Evolutionary conservation across 306 rosid species (phyloP).

Genomic region (Trifolium fragiferum): DNA sequence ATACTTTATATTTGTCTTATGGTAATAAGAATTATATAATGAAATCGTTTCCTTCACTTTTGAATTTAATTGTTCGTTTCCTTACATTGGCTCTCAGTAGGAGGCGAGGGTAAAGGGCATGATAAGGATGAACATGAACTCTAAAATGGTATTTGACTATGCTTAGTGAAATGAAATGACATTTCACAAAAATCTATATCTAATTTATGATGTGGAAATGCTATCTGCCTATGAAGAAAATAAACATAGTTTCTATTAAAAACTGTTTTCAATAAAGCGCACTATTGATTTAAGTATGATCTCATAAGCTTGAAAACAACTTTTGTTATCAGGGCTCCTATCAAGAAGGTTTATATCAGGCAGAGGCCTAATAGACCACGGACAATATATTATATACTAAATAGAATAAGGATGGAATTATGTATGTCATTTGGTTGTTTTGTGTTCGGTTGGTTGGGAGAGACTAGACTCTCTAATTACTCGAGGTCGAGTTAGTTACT

Average conservation of each 20-base stretch:
- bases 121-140: constrained; percentile 8
- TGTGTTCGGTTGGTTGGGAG: too few relatives aligned
- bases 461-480: too few relatives aligned
- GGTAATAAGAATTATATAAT: background rate
- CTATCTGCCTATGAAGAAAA: constrained; percentile 3
- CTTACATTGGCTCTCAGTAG: constrained; percentile 2
- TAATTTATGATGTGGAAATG: background rate
- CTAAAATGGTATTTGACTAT: constrained; percentile 9
- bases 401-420: too few relatives aligned
- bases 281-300: background rate
- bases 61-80: background rate
- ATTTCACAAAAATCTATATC: background rate
- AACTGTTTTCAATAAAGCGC: background rate
- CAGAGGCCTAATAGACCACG: too few relatives aligned
- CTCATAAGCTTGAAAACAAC: background rate
- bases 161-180: constrained; percentile 1
- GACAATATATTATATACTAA: too few relatives aligned
- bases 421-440: too few relatives aligned
- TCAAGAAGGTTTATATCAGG: too few relatives aligned
- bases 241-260: constrained; percentile 9
- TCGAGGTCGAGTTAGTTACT: too few relatives aligned
- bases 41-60: background rate
- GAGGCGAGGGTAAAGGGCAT: background rate
- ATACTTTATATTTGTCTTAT: constrained; percentile 1
- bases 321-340: background rate